Evolutionary conservation across 495 filamentous ascomycete genomes (phyloP).

Genomic region (Neurospora terricola): DNA sequence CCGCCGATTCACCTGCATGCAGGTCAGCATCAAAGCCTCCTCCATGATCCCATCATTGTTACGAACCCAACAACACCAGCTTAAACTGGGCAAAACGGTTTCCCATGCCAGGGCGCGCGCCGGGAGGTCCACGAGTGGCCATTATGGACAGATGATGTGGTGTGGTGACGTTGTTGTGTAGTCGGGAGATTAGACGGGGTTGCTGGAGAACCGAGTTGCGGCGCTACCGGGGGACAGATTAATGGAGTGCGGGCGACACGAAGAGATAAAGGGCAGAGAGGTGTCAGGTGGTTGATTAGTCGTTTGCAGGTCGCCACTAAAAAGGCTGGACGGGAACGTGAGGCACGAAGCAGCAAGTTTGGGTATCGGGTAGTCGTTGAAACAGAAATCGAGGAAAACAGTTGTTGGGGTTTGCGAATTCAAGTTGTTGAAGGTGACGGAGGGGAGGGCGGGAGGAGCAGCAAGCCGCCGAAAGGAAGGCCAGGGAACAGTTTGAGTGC

Average conservation of each 20-base stretch:
- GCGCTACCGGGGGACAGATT: constrained; percentile 1
- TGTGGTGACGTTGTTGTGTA: not conserved
- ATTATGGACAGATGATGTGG: constrained; percentile 38
- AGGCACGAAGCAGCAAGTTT: not conserved
- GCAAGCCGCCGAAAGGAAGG: not conserved
- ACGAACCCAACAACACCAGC: constrained; percentile 79
- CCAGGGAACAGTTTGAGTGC: not conserved
- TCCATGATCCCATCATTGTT: not conserved
- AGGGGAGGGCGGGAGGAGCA: not conserved
- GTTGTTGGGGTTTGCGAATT: not conserved
- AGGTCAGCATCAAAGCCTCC: constrained; percentile 29
- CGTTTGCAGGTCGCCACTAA: not conserved
- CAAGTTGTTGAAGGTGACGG: not conserved
- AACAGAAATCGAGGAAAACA: not conserved
- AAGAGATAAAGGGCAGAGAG: not conserved
- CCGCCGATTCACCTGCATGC: constrained; percentile 81
- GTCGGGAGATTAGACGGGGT: not conserved
- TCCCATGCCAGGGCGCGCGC: constrained; percentile 52
- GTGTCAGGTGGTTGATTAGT: not conserved
- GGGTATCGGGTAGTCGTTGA: not conserved
- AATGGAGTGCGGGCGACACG: not conserved
- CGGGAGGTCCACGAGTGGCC: constrained; percentile 71
- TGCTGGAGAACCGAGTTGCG: constrained; percentile 5
- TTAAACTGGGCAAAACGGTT: constrained; percentile 96
- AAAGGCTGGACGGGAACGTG: not conserved